These are phyloP conservation scores for Eragrostis curvula DNA, from an alignment of 176 grass and related monocot species.

Conservation along the genomic window DNA sequence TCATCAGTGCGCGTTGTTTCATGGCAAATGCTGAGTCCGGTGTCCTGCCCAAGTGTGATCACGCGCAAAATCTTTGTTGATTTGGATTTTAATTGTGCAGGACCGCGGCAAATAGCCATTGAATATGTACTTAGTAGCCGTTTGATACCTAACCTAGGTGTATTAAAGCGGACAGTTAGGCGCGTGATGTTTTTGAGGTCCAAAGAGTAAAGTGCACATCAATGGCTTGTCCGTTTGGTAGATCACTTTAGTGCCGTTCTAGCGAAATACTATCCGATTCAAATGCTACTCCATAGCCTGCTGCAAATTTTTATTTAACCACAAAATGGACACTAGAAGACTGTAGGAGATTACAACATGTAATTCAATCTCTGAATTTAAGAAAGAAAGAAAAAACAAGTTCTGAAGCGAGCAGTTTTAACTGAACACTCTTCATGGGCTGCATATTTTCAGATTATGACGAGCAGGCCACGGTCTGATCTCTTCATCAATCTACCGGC, in stretches of 20 bases:
- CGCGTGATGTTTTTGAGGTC: constrained; percentile 21
- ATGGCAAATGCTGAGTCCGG: constrained; percentile 3
- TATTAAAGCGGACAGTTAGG: constrained; percentile 22
- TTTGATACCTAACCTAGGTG: constrained; percentile 33
- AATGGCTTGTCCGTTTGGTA: constrained; percentile 43
- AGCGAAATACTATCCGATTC: no score
- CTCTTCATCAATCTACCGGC: constrained; percentile 91
- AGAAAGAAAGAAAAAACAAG: no score
- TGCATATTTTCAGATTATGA: constrained; percentile 79
- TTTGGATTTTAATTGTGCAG: constrained; percentile 31
- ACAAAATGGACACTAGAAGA: no score
- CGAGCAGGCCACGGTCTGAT: constrained; percentile 82
- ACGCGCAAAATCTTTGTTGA: constrained; percentile 7
- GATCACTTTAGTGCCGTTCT: not conserved
- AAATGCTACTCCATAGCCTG: no score
- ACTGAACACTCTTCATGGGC: not conserved
- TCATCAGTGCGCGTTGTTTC: not conserved
- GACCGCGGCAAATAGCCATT: constrained; percentile 31
- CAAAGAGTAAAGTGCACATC: constrained; percentile 40
- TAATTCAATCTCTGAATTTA: no score
- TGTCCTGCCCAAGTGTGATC: not conserved
- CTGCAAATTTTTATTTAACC: no score
- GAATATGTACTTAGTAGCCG: constrained; percentile 26
- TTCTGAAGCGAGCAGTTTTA: not conserved
- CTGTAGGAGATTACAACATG: no score